Base-by-base conservation (phyloP, 805 yeast species). In the Candida endomychidarum region DNA sequence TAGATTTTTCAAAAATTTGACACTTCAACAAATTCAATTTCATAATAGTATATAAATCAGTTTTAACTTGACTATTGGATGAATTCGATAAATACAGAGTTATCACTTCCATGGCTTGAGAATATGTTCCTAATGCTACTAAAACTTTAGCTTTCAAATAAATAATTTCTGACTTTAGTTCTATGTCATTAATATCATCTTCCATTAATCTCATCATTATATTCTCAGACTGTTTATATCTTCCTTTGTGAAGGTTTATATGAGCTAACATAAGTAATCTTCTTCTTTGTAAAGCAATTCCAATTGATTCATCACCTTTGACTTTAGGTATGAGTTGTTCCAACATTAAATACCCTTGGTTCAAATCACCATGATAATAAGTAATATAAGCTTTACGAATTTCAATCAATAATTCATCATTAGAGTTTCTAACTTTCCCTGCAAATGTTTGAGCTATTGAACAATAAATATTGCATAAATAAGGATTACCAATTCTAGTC, bases 401-500 rank as follows among this genome's bases (percentile, higher is more conserved):
- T 36, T 54, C 48, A 7, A 72, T 55, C 2, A 67, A 51, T 4
- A 70, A 55, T 36, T 58, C 58, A 30, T 77, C 81, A 16, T 61
- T 61, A 4, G 65, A 48, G 35, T 68, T 65, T 2, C 60, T 58
- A 6, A 35, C 21, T 9, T 24, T 17, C 11, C 25, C 9, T 6
- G 75, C 63, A 23, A 67, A 59, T 2, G 62, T 67, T n/a, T 65
- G 31, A 0, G 80, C 76, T 23, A 78, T 58, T 3, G 68, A 72
- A n/a, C 62, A 57, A 53, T 78, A 79, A 2, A 73, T 54, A 11
- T 68, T 65, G 14, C 80, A 65, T 20, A 81, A 53, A 8, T 65
- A 59, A 3, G 67, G 64, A 35, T 65, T 64, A 0, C 86, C 86
- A 11, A 73, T 63, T 41, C 80, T 59, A 12, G 61, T 50, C 87